phyloP scores from a whole-genome alignment of 2,329 filamentous ascomycete species.

The Exophiala sideris region DNA sequence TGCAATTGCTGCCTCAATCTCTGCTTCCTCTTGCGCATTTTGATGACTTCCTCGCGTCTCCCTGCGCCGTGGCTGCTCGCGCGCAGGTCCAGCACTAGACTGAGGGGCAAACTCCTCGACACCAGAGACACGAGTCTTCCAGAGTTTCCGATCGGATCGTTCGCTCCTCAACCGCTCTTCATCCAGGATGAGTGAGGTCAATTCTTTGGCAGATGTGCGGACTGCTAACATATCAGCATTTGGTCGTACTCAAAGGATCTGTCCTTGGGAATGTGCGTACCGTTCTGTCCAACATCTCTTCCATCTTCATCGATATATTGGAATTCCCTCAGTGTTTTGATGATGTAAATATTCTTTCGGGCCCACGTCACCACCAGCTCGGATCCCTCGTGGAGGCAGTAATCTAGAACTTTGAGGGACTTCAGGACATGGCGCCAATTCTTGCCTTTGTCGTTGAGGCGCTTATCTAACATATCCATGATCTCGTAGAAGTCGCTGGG shows the following conservation, averaged over 20 bases:
- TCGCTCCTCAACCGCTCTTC: constrained; percentile 89
- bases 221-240: constrained; percentile 54
- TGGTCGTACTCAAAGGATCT: background rate
- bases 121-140: constrained; percentile 94
- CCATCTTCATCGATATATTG: constrained; percentile 95
- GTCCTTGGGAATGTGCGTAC: constrained; percentile 50
- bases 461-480: constrained; percentile 99
- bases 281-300: constrained; percentile 92
- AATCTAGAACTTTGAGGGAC: constrained; percentile 94
- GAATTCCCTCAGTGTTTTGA: constrained; percentile 96
- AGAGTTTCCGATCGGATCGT: constrained; percentile 84
- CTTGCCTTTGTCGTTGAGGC: constrained; percentile 97
- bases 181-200: constrained; percentile 86
- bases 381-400: constrained; percentile 94
- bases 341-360: constrained; percentile 96
- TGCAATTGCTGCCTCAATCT: constrained; percentile 55
- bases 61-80: constrained; percentile 36
- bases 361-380: constrained; percentile 97
- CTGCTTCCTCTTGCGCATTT: constrained; percentile 72
- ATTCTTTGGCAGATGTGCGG: constrained; percentile 90
- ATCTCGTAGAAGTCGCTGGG: constrained; percentile 98
- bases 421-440: constrained; percentile 99
- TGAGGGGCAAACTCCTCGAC: constrained; percentile 72
- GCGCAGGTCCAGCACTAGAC: constrained; percentile 40
- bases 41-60: constrained; percentile 28